A percentile compares a stretch with the other conserved stretches of the same genome.
Evolutionary conservation across 768 basidiomycete genomes (phyloP).

Genomic region (Pilatotrama ljubarskyi): DNA sequence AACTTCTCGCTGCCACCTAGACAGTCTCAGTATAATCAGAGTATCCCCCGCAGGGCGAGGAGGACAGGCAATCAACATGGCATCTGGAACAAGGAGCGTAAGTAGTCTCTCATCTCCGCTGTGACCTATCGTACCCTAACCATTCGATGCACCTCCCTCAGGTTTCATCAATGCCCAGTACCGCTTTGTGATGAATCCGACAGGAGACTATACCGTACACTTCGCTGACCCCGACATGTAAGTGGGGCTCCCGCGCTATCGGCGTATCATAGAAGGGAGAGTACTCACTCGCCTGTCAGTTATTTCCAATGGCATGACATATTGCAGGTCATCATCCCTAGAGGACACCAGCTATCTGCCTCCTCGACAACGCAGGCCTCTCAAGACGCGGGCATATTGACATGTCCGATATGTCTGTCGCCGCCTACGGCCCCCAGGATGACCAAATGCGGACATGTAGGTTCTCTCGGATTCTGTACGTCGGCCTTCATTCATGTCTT

Average conservation of each 20-base stretch:
- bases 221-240: slow-evolving; percentile 98
- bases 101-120: slow-evolving; percentile 38
- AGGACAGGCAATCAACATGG: slow-evolving; percentile 61
- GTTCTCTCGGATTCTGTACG: slow-evolving; percentile 35
- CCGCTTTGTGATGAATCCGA: slow-evolving; percentile 93
- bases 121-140: background rate
- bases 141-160: slow-evolving; percentile 33
- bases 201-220: slow-evolving; percentile 89
- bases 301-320: slow-evolving; percentile 97
- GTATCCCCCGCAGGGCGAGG: slow-evolving; percentile 73
- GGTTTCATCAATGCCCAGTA: slow-evolving; percentile 97
- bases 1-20: slow-evolving; percentile 93
- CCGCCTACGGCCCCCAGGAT: slow-evolving; percentile 87
- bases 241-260: slow-evolving; percentile 35
- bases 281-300: slow-evolving; percentile 41
- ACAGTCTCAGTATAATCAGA: slow-evolving; percentile 58
- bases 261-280: slow-evolving; percentile 5
- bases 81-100: slow-evolving; percentile 91
- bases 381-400: slow-evolving; percentile 62
- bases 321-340: slow-evolving; percentile 90
- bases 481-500: slow-evolving; percentile 10
- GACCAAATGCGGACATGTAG: slow-evolving; percentile 97
- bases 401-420: slow-evolving; percentile 94
- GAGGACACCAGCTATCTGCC: slow-evolving; percentile 54
- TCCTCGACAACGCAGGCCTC: slow-evolving; percentile 42